Evolutionary conservation across 371 early-diverging fungal genomes (phyloP).

Genomic region (Mortierella polycephala): DNA sequence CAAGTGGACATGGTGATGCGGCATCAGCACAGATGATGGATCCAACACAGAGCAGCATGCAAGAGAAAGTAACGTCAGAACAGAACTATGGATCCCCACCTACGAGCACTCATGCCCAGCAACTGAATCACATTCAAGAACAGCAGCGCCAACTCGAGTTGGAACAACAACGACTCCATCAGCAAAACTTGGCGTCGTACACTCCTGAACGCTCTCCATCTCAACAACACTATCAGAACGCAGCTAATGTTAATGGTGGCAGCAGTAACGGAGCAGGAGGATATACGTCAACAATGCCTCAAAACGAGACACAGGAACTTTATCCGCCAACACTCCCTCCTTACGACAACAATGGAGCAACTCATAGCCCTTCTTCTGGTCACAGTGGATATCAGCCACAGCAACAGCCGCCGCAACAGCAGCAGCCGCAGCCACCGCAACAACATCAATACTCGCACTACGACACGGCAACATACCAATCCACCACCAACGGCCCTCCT

Average conservation of each 20-base stretch:
- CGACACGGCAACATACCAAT: slow-evolving; percentile 30
- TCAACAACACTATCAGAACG: slow-evolving; percentile 28
- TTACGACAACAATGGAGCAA: slow-evolving; percentile 7
- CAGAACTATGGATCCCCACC: slow-evolving; percentile 7
- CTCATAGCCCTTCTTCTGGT: neutral
- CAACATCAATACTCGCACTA: slow-evolving; percentile 20
- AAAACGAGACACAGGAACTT: slow-evolving; percentile 29
- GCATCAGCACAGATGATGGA: no score
- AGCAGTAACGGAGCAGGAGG: slow-evolving; percentile 1
- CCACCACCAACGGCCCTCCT: neutral
- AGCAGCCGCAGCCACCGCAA: no score
- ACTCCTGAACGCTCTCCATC: slow-evolving; percentile 31
- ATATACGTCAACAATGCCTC: slow-evolving; percentile 12
- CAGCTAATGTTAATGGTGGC: slow-evolving; percentile 11
- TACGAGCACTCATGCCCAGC: slow-evolving; percentile 17
- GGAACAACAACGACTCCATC: slow-evolving; percentile 48
- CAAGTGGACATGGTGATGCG: no score
- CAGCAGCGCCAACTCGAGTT: slow-evolving; percentile 44
- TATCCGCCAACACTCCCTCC: slow-evolving; percentile 26
- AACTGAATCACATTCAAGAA: slow-evolving; percentile 36
- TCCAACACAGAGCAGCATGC: neutral
- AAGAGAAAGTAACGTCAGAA: slow-evolving; percentile 1
- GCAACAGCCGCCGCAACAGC: no score
- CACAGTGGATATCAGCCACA: slow-evolving; percentile 16
- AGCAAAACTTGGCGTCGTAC: slow-evolving; percentile 35